Evolutionary conservation across 2,329 filamentous ascomycete species (phyloP), one percentile per base, ranked within the genome.

Genomic region (Fusarium nodosum): DNA sequence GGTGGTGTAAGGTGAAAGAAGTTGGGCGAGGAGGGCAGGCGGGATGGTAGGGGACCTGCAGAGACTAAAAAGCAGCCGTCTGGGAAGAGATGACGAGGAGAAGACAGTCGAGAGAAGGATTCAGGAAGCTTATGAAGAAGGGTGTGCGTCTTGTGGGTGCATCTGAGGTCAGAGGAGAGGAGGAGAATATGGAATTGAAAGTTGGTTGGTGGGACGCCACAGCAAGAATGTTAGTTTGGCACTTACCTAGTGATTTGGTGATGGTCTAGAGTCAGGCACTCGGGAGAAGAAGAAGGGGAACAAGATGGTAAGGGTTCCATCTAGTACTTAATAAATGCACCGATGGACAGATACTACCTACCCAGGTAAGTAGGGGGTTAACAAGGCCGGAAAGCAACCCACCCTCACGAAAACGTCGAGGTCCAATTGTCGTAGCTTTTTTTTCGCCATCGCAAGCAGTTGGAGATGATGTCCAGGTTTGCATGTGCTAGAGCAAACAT

Each of bases 151-250:
- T 65, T 34, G 33, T 34, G 33, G 12, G 16, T 34, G 15, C 33
- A 34, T 34, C 33, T 33, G 60, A 52, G 34, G 53, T 47, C 28
- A 42, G 60, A 64, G 52, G 39, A 39, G 51, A 30, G 60, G 59
- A 64, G 54, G 34, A 33, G 34, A 51, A 15, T 51, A 41, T 52
- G 48, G 18, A 30, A 34, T 64, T 22, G 24, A 58, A 13, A 62
- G 42, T 54, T 36, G 36, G 58, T 66, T 69, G 71, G 64, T 69
- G 71, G 67, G 61, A 74, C 72, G 72, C 72, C 72, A 73, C 72
- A 73, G 48, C 22, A 44, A 46, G 44, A 31, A 52, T 41, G 34
- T 38, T 57, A 62, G 48, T 44, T 45, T 54, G 50, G 50, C 64
- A 57, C 52, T 53, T 54, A 56, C 50, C 28, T 55, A 45, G 15